phyloP scores from a whole-genome alignment of 2,329 filamentous ascomycete species.

The Penicillium italicum region DNA sequence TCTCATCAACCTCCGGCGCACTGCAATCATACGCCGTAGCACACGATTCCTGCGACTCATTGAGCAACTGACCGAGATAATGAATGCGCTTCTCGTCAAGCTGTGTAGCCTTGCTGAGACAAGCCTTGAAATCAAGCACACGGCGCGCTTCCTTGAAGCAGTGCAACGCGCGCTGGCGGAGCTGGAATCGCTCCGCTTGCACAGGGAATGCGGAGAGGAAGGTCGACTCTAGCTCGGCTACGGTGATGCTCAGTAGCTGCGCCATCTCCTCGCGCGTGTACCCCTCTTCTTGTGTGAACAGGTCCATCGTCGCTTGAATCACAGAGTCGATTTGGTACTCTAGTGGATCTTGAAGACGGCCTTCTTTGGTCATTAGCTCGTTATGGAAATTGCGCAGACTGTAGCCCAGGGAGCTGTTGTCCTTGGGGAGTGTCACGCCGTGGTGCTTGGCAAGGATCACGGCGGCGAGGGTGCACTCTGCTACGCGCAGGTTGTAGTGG shows the following conservation, averaged over 20 bases:
- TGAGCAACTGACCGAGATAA: slow-evolving; percentile 76
- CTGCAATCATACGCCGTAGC: slow-evolving; percentile 86
- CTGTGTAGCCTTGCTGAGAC: slow-evolving; percentile 59
- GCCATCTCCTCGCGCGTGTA: slow-evolving; percentile 88
- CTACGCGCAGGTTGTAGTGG: slow-evolving; percentile 94
- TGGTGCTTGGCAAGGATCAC: slow-evolving; percentile 60
- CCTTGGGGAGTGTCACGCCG: slow-evolving; percentile 64
- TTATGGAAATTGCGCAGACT: slow-evolving; percentile 85
- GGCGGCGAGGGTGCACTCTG: slow-evolving; percentile 89
- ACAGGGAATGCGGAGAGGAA: slow-evolving; percentile 90
- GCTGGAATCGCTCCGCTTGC: slow-evolving; percentile 79
- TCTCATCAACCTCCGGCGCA: slow-evolving; percentile 83
- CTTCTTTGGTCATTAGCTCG: slow-evolving; percentile 62
- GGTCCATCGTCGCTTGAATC: slow-evolving; percentile 64
- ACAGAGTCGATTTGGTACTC: slow-evolving; percentile 70
- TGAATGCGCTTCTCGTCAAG: slow-evolving; percentile 64
- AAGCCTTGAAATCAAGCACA: slow-evolving; percentile 75
- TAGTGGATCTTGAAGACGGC: slow-evolving; percentile 48
- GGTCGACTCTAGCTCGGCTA: slow-evolving; percentile 67
- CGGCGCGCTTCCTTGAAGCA: slow-evolving; percentile 86
- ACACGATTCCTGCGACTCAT: slow-evolving; percentile 84
- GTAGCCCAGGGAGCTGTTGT: slow-evolving; percentile 77
- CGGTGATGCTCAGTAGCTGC: slow-evolving; percentile 63
- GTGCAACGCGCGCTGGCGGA: slow-evolving; percentile 82
- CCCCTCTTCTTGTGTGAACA: slow-evolving; percentile 73